Conservation (phyloP, 108 stramenopile genomes). For the Nannochloropsis gaditana region DNA sequence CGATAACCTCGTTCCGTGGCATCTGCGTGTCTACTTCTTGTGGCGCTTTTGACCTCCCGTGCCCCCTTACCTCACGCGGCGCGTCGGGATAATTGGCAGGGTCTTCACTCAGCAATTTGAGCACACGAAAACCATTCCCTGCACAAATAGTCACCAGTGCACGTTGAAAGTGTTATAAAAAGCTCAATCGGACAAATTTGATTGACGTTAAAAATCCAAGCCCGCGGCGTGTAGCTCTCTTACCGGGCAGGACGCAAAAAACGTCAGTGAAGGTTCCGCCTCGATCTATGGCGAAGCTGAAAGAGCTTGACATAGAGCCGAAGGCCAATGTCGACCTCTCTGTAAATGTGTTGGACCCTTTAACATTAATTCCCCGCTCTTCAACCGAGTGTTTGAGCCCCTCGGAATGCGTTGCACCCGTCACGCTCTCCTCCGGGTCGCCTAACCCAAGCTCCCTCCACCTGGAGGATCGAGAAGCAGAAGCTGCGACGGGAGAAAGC, state of each 20-base stretch:
- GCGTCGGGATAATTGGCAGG: constrained; percentile 89
- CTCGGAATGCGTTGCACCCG: too few species aligned
- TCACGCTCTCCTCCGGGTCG: too few species aligned
- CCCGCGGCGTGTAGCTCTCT: background rate
- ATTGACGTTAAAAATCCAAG: constrained; percentile 40
- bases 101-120: constrained; percentile 84
- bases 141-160: background rate
- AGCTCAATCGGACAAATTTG: constrained; percentile 54
- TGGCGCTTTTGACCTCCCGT: background rate
- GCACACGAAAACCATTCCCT: constrained; percentile 44
- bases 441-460: too few species aligned
- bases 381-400: too few species aligned
- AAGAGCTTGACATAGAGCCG: background rate
- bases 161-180: background rate
- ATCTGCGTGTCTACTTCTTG: background rate
- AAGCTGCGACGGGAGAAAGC: too few species aligned
- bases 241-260: constrained; percentile 62
- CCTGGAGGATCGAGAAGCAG: too few species aligned
- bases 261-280: constrained; percentile 97
- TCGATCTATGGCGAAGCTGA: constrained; percentile 66
- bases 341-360: too few species aligned
- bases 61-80: constrained; percentile 78
- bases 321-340: too few species aligned
- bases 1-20: background rate
- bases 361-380: too few species aligned